Conservation (phyloP, 257 asterid species). For the Solanum sparsipilum region DNA sequence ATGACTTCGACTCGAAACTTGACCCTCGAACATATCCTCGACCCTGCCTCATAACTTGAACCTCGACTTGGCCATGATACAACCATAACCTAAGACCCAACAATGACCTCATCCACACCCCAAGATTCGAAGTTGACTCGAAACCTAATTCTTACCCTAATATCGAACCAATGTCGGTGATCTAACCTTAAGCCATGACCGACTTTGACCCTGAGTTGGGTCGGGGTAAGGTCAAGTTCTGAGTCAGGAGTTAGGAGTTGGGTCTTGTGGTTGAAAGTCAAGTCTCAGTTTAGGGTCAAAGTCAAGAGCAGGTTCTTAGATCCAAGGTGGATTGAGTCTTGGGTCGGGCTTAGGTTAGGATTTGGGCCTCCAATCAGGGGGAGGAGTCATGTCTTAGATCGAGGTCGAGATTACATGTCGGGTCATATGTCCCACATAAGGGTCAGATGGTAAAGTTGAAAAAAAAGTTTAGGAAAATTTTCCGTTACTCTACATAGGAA, state of each 20-base stretch:
- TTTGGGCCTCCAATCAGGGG: neutral
- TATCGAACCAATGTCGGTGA: neutral
- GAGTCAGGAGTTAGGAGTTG: neutral
- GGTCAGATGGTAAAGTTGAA: neutral
- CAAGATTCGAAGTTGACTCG: neutral
- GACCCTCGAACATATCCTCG: neutral
- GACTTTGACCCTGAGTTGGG: neutral
- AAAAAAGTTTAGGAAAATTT: neutral
- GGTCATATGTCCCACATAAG: neutral
- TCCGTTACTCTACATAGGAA: accelerated
- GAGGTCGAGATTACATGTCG: neutral
- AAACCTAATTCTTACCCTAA: accelerated
- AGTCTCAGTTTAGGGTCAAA: accelerated
- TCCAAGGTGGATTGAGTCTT: neutral
- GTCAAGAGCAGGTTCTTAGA: neutral
- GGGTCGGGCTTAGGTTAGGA: neutral
- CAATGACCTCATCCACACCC: accelerated
- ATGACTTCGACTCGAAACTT: neutral
- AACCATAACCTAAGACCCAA: neutral
- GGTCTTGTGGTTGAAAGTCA: neutral
- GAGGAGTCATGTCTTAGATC: neutral
- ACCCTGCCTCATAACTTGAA: neutral
- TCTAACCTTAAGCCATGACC: neutral
- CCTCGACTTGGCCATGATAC: neutral
- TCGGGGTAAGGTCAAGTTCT: neutral